Percentiles rank a stretch among this genome's conserved stretches.
Conservation (phyloP, 176 grass and related monocot species). For the Puya raimondii region DNA sequence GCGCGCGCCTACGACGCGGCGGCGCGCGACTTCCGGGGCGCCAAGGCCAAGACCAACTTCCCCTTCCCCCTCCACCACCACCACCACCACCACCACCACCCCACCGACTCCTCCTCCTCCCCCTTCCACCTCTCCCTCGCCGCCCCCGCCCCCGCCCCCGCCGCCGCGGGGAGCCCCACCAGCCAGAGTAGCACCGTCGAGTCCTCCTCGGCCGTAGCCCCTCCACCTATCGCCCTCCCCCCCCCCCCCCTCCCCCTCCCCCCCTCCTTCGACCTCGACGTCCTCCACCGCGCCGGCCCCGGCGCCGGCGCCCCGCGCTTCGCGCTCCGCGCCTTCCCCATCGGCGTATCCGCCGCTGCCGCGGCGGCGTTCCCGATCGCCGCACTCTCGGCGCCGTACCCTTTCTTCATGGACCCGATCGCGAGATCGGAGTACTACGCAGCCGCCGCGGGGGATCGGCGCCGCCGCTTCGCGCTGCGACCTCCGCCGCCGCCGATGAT, state of each 20-base stretch:
- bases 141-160: not conserved
- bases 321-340: constrained; percentile 37
- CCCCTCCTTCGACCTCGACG: constrained; percentile 31
- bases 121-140: not conserved
- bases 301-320: constrained; percentile 24
- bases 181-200: constrained; percentile 84
- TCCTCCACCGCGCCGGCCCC: constrained; percentile 26
- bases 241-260: constrained; percentile 44
- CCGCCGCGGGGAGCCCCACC: constrained; percentile 43
- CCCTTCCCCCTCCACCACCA: constrained; percentile 17
- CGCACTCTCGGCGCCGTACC: not conserved
- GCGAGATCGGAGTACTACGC: not conserved
- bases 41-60: constrained; percentile 96
- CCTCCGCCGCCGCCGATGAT: not conserved
- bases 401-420: not conserved
- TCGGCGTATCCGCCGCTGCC: constrained; percentile 25
- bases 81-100: not conserved
- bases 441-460: too few relatives aligned
- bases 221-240: constrained; percentile 23
- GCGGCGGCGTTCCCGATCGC: not conserved
- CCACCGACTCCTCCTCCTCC: constrained; percentile 1
- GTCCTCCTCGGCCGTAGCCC: constrained; percentile 43
- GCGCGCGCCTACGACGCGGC: constrained; percentile 72
- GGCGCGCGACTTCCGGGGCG: constrained; percentile 73
- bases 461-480: too few relatives aligned